Base-by-base conservation (phyloP, 495 filamentous ascomycete genomes). In the Annulohypoxylon moriforme region DNA sequence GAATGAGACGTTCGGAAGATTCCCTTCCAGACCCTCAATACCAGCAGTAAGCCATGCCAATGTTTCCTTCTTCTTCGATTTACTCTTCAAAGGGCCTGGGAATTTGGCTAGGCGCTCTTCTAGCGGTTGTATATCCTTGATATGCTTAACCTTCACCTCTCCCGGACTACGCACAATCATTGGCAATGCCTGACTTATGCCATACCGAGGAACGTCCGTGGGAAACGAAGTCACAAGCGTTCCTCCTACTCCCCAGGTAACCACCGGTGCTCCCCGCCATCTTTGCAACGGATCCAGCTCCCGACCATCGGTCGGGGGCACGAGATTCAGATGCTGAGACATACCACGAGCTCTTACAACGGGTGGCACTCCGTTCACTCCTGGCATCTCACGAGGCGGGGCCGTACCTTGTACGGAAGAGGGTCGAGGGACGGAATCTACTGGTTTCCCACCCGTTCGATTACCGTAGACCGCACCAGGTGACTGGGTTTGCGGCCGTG, bases 41-140 rank as follows among this genome's bases (percentile, higher is more conserved):
- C 89, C 91, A 69, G 85, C 84, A 2, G 82, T 89, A 33, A 99
- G 83, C 96, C 96, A 99, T 4, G 90, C 79, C 38, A 94, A 60
- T 3, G 92, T 86, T 61, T 99, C 96, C 81, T 98, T 98, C 83
- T 98, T 99, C 85, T 95, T 98, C 0, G 89, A 88, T 76, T 98
- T 98, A 33, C 88, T 84, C 81, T 89, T 94, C 9, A 98, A 82
- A 16, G 96, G 95, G 0, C 96, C 96, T 1, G 96, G 96, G 75
- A 98, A 97, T 68, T 88, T 92, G 13, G 88, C 86, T 58, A 96
- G 82, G 7, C 86, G 85, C 49, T 95, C 93, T 40, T 87, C 81
- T 10, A 94, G 75, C 7, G 91, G 89, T 36, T 92, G 77, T 58
- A 91, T 84, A 44, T 93, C 87, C 76, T 89, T 94, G 60, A 91